Conservation (phyloP, 2,329 filamentous ascomycete genomes). For the Epichloe aotearoae region DNA sequence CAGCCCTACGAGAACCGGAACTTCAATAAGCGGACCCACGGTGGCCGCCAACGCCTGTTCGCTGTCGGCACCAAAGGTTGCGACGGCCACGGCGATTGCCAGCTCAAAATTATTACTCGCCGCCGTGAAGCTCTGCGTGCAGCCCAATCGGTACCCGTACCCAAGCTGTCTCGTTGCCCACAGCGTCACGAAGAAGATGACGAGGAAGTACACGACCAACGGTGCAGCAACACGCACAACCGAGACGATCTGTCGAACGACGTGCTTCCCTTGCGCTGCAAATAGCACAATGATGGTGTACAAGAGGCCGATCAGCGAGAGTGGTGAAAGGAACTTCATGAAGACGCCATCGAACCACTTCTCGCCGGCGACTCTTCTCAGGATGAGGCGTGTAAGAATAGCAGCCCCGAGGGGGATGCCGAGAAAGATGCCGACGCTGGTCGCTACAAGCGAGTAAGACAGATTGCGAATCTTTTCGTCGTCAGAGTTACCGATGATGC, state of each 20-base stretch:
- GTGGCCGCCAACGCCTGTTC: conserved; percentile 72
- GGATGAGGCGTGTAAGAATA: conserved; percentile 54
- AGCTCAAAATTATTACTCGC: conserved; percentile 91
- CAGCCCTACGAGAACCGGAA: conserved; percentile 64
- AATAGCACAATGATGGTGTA: conserved; percentile 84
- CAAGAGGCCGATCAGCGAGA: conserved; percentile 68
- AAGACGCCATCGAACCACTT: conserved; percentile 57
- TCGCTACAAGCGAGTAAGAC: conserved; percentile 57
- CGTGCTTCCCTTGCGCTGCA: conserved; percentile 62
- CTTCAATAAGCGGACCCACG: conserved; percentile 75
- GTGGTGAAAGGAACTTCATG: conserved; percentile 55
- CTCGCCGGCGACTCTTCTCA: conserved; percentile 41
- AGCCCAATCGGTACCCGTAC: conserved; percentile 56
- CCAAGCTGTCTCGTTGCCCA: conserved; percentile 49
- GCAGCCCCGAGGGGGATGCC: conserved; percentile 74
- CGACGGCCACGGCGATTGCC: conserved; percentile 76
- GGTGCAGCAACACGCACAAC: conserved; percentile 73
- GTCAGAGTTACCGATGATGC: conserved; percentile 42
- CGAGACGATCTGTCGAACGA: conserved; percentile 71
- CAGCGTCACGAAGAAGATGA: conserved; percentile 61
- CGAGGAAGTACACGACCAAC: conserved; percentile 65
- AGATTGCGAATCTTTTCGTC: conserved; percentile 22
- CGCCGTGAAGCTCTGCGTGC: conserved; percentile 77
- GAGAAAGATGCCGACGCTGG: conserved; percentile 71
- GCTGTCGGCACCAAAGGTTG: conserved; percentile 64